Conservation (phyloP, 2,329 filamentous ascomycete species). For the Fusarium sp. region DNA sequence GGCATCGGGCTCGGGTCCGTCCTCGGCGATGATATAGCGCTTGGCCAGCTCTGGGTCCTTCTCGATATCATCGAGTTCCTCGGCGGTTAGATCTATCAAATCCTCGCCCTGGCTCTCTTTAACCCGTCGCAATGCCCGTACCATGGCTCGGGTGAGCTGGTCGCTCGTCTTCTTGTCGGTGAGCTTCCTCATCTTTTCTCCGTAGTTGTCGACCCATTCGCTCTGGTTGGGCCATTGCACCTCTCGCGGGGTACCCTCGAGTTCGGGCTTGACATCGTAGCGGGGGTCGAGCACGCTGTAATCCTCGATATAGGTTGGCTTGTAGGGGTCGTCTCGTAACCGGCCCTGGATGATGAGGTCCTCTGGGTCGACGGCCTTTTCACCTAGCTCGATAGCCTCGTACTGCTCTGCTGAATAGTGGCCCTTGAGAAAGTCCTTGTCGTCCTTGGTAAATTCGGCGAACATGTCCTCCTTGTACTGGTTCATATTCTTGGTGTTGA, state of each 20-base stretch:
- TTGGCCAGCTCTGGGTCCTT: constrained; percentile 52
- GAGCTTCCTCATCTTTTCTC: constrained; percentile 55
- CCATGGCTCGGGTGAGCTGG: constrained; percentile 54
- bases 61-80: constrained; percentile 56
- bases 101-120: constrained; percentile 54
- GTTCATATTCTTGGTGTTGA: constrained; percentile 51
- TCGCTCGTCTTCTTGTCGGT: constrained; percentile 55
- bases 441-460: constrained; percentile 71
- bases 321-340: constrained; percentile 76
- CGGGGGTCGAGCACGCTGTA: constrained; percentile 79
- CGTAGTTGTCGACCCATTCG: constrained; percentile 67
- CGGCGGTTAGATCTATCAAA: constrained; percentile 60
- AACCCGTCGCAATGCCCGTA: constrained; percentile 54
- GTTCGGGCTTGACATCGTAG: constrained; percentile 73
- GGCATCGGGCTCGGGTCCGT: constrained; percentile 40
- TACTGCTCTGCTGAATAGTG: constrained; percentile 85
- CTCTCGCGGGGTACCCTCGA: constrained; percentile 60
- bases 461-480: constrained; percentile 60
- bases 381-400: constrained; percentile 81
- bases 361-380: constrained; percentile 75
- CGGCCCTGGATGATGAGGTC: constrained; percentile 79
- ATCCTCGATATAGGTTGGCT: constrained; percentile 81
- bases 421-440: constrained; percentile 68
- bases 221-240: constrained; percentile 66
- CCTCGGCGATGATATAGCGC: constrained; percentile 50